Conservation (phyloP, 768 basidiomycete species). For the Hortiboletus campestris region DNA sequence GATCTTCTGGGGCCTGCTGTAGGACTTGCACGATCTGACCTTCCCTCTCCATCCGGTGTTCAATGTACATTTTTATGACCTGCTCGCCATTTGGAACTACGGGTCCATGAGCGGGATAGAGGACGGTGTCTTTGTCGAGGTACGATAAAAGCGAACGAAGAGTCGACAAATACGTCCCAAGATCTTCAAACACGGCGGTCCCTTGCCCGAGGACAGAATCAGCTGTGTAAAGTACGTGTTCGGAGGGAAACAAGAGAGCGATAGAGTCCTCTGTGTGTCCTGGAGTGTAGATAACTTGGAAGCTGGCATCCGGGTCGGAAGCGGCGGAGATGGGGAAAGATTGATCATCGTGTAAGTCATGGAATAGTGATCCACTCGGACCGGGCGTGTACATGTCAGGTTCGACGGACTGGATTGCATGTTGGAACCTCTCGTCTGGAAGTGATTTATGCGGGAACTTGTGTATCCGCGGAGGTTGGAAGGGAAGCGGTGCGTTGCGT, state of each 20-base stretch:
- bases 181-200: conserved; percentile 85
- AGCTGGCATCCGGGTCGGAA: conserved; percentile 14
- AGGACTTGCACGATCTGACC: conserved; percentile 65
- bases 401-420: conserved; percentile 40
- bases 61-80: conserved; percentile 68
- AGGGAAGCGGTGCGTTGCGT: conserved; percentile 44
- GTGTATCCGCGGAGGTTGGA: conserved; percentile 69
- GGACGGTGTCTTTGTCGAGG: conserved; percentile 41
- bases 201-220: conserved; percentile 92
- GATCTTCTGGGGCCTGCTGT: conserved; percentile 28
- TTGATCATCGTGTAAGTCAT: conserved; percentile 60
- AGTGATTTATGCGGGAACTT: conserved; percentile 54
- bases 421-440: conserved; percentile 30
- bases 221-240: conserved; percentile 80
- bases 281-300: conserved; percentile 79
- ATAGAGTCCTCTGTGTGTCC: conserved; percentile 91
- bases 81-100: conserved; percentile 61
- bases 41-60: conserved; percentile 81
- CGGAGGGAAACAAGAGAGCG: conserved; percentile 64
- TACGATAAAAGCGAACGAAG: conserved; percentile 54
- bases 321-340: conserved; percentile 36
- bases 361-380: conserved; percentile 45
- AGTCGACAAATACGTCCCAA: conserved; percentile 64
- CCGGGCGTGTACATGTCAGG: conserved; percentile 46
- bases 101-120: conserved; percentile 93